Evolutionary conservation across 83 land plant genomes (phyloP), one percentile per base, ranked within the genome.

Genomic region (Thuja plicata): DNA sequence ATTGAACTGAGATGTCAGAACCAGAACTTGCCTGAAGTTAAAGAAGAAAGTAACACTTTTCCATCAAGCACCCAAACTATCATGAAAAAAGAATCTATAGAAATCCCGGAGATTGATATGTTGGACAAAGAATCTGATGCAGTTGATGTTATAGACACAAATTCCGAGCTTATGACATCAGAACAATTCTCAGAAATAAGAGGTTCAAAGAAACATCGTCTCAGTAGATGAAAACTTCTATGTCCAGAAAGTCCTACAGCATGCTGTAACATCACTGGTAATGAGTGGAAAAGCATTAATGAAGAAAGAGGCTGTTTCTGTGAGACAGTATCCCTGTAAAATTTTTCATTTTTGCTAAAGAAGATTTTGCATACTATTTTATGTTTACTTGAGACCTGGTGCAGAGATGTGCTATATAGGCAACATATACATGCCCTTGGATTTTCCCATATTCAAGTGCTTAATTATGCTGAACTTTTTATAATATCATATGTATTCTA

Each of bases 101-200:
- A 27, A 81, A 81, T 32, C 30, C 45, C 27, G 52, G 73, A 66
- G 9, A 2, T 66, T 66, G 73, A 66, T 66, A 66, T 66, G 73
- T 66, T 66, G 73, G n/a, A 66, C 32, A 66, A 5, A 66, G 73
- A 66, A 27, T 27, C 73, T 66, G 70, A 60, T 5, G 24, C 15
- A 80, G 84, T 41, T 80, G 84, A 81, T 81, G 48, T 81, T 12
- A 8, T 81, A 34, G 43, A 45, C 30, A n/a, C 52, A 81, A 46
- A 81, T 81, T 81, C 52, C 27, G 84, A 81, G 27, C 24, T 81
- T 43, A 43, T 81, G 52, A 43, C 84, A 24, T 81, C 84, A 81
- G 84, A 43, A 81, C 84, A 81, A 9, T 43, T 81, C 43, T 43
- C 84, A 81, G 84, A 81, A 81, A 81, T 81, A 41, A 46, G 50